Base-by-base conservation (phyloP, 2,329 filamentous ascomycete species). In the Rutstroemia sydowiana region DNA sequence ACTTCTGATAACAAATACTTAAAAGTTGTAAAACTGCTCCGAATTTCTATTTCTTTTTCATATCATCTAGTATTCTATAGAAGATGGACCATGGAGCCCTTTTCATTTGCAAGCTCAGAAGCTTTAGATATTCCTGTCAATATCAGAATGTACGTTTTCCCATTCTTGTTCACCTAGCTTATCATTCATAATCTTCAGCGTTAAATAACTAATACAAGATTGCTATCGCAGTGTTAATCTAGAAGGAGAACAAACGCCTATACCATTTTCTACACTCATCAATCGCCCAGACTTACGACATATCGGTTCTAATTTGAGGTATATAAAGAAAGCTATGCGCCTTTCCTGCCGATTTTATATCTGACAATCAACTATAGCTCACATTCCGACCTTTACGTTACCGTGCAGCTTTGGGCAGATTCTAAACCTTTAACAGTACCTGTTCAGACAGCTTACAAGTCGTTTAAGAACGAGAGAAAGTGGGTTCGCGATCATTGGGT, bases 371-470 rank as follows among this genome's bases (percentile, higher is more conserved):
- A 31, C 30, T 40, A 31, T 55, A 90, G 87, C 68, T 75, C 85
- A 0, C 74, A 85, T 66, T 96, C 90, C 23, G 93, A 98, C 67
- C 83, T 98, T 44, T 96, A 92, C 65, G 84, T 95, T 45, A 96
- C 91, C 0, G 87, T 85, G 8, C 93, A 97, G 69, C 79, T 97
- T 63, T 98, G 92, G 86, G 88, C 91, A 11, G 90, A 95, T 63
- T 96, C 91, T 26, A 98, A 98, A 68, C 90, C 92, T 32, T 73
- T 98, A 60, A 95, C 91, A 0, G 88, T 97, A 1, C 87, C 90
- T 0, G 79, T 95, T 10, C 92, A 97, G 68, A 98, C 93, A 2
- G 80, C 89, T 21, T 97, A 97, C 71, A 95, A 90, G 65, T 74
- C 88, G 7, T 97, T 98, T 67, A 89, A 90, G 66, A 79, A 78